Evolutionary conservation across 805 yeast genomes (phyloP).

Genomic region (Pichia nanzhaoensis): DNA sequence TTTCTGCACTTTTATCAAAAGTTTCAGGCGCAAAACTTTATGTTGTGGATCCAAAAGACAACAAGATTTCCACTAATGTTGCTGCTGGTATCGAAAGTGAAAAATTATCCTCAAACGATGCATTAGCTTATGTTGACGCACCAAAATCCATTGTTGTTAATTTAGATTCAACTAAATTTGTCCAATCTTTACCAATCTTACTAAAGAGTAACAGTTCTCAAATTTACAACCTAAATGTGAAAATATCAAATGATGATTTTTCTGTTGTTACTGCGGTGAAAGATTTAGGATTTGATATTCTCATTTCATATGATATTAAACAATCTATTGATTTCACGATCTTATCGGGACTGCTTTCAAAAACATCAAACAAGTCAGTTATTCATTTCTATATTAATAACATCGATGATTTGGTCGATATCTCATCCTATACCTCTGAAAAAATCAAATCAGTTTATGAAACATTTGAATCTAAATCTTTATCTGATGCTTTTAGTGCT

Average conservation of each 20-base stretch:
- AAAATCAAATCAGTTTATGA: conserved; percentile 12
- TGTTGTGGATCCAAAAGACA: conserved; percentile 8
- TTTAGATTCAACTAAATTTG: conserved; percentile 41
- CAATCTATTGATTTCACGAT: conserved; percentile 51
- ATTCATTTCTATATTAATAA: conserved; percentile 56
- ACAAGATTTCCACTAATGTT: background rate
- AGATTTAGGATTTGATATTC: conserved; percentile 55
- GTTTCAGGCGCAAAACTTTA: conserved; percentile 9
- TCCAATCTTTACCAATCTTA: conserved; percentile 57
- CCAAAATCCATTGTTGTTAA: conserved; percentile 32
- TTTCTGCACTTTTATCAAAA: conserved; percentile 7
- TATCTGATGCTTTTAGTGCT: conserved; percentile 30
- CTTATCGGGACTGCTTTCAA: conserved; percentile 53
- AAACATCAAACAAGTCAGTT: conserved; percentile 45
- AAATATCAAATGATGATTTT: conserved; percentile 55
- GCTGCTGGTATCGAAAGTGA: conserved; percentile 10
- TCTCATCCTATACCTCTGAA: conserved; percentile 11
- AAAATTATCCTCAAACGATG: conserved; percentile 40
- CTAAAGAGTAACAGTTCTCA: conserved; percentile 29
- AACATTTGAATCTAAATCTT: conserved; percentile 23
- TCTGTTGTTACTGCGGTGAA: conserved; percentile 65
- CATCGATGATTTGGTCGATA: background rate
- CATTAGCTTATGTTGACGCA: conserved; percentile 37
- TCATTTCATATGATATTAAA: conserved; percentile 54
- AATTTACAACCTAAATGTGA: conserved; percentile 53